Base-by-base conservation (phyloP, 1,284 basidiomycete species). In the Ceratobasidium theobromae region DNA sequence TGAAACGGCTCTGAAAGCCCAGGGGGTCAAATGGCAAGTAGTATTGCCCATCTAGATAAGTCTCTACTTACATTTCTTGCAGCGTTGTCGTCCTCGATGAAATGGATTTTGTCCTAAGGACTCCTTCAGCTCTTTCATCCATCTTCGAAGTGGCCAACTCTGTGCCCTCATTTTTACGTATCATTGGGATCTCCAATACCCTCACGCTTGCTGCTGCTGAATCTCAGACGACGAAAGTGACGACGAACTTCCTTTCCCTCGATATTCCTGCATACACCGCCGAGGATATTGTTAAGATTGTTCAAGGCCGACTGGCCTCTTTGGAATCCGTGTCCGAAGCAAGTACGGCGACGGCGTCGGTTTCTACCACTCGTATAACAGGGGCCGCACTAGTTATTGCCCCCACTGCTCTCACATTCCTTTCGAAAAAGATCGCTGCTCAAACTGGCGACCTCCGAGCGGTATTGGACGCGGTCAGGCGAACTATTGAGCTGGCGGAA, bases 111-210 rank as follows among this genome's bases (percentile, higher is more conserved):
- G 91, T 72, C 82, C 90, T 68, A 81, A 84, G 84, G 0, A 83
- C 83, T 1, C 72, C 83, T 1, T 82, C 84, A 68, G 75, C 81
- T 5, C 77, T 91, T 25, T 75, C 81, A 0, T 76, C 84, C 6
- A 76, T 92, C 48, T 90, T 91, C 74, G 80, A 83, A 1, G 78
- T 91, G 18, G 80, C 86, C 11, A 79, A 81, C 49, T 75, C 80
- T 1, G 76, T 82, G 64, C 74, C 81, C 0, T 73, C 79, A 9
- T 77, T 76, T 46, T 72, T 91, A 53, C 83, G 88, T 46, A 76
- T 89, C 43, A 84, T 92, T 69, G 89, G 87, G 53, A 91, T 92
- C 71, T 89, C 89, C 30, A 92, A 92, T 70, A 91, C 88, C 0
- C 89, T 92, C 72, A 91, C 89, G 3, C 82, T 92, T n/a, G 67